Conservation (phyloP, 371 early-diverging fungal species). For the Cokeromyces recurvatus region DNA sequence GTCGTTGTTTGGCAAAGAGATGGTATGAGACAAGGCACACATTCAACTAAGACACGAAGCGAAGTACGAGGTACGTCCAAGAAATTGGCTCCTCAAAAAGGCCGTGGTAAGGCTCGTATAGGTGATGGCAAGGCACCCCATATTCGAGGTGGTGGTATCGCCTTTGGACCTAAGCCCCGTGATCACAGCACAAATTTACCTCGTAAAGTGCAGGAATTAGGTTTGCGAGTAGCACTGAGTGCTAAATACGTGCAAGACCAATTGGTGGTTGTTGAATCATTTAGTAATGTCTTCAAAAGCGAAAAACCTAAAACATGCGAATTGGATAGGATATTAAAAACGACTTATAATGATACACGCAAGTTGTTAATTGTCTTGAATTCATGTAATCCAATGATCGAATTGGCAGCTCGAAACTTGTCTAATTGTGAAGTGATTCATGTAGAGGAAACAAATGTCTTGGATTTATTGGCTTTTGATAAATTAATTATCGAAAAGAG, state of each 20-base stretch:
- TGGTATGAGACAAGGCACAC: constrained; percentile 82
- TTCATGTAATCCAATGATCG: constrained; percentile 47
- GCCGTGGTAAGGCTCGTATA: constrained; percentile 87
- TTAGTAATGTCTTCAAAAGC: constrained; percentile 39
- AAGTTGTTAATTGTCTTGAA: constrained; percentile 49
- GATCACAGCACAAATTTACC: constrained; percentile 80
- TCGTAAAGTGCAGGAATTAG: constrained; percentile 80
- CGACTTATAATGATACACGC: constrained; percentile 31
- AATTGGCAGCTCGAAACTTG: constrained; percentile 67
- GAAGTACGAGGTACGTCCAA: constrained; percentile 83
- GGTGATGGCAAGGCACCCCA: constrained; percentile 87
- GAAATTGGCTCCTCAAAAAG: constrained; percentile 88
- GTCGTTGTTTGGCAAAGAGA: constrained; percentile 85
- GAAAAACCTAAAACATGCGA: constrained; percentile 58
- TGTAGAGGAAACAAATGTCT: constrained; percentile 74
- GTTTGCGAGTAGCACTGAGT: constrained; percentile 80
- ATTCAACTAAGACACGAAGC: constrained; percentile 72
- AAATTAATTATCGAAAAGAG: constrained; percentile 73
- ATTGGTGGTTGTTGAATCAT: constrained; percentile 75
- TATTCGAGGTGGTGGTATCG: constrained; percentile 86
- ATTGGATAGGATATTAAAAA: constrained; percentile 50
- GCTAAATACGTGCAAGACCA: constrained; percentile 90
- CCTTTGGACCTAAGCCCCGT: constrained; percentile 87
- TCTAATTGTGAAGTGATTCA: constrained; percentile 59
- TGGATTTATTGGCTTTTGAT: constrained; percentile 73